Conservation (phyloP, 371 early-diverging fungal species). For the Saksenaea oblongispora region DNA sequence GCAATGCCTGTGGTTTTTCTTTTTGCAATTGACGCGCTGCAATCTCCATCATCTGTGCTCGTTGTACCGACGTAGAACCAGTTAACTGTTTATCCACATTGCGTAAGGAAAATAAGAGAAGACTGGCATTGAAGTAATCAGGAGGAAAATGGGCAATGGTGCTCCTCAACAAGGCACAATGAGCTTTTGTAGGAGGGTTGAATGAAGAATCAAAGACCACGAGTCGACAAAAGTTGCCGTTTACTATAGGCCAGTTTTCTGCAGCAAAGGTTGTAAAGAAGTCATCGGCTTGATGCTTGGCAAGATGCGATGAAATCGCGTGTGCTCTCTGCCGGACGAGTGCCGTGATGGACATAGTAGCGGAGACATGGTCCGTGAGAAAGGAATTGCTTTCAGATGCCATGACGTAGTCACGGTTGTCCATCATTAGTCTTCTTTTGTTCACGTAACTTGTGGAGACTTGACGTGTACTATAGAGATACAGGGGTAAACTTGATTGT, state of each 20-base stretch:
- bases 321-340: background rate
- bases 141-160: conserved; percentile 19
- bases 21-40: conserved; percentile 24
- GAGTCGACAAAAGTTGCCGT: conserved; percentile 9
- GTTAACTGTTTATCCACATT: conserved; percentile 62
- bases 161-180: conserved; percentile 45
- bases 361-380: too few relatives aligned
- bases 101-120: conserved; percentile 57
- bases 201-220: conserved; percentile 66
- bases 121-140: conserved; percentile 35
- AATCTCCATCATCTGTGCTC: conserved; percentile 59
- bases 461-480: too few relatives aligned
- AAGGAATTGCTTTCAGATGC: too few relatives aligned
- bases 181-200: conserved; percentile 69
- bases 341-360: too few relatives aligned
- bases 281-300: background rate
- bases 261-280: background rate
- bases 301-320: background rate
- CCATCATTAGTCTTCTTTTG: too few relatives aligned
- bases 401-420: too few relatives aligned
- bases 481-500: too few relatives aligned
- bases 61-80: conserved; percentile 49
- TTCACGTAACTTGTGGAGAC: too few relatives aligned
- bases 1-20: conserved; percentile 9
- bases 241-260: background rate